Base-by-base conservation (phyloP, 2,329 filamentous ascomycete species). In the Colletotrichum sp. region DNA sequence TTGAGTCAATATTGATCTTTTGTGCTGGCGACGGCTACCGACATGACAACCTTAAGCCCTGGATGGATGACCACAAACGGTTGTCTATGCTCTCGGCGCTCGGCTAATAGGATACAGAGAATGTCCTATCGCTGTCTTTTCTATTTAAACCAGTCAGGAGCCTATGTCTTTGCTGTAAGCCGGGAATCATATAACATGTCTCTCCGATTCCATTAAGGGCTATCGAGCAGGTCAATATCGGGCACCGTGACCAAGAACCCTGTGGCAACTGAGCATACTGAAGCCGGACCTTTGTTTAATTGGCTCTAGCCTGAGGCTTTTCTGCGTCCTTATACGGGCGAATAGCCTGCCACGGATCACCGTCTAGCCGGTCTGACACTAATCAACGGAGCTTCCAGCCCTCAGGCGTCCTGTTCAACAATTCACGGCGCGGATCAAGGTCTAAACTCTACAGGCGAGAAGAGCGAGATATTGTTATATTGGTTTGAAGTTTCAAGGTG, bases 391-490 rank as follows among this genome's bases (percentile, higher is more conserved):
- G 9, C 39, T 48, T 48, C 2, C 39, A 48, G 39, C 39, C 4
- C 5, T 6, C 18, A 44, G 5, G 9, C 8, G 2, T 44, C 39
- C 18, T 12, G 39, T 44, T 1, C 9, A 48, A 48, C 10, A 22
- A 22, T 13, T 52, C 10, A 13, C 44, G n/a, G 16, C n/a, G 44
- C 44, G n/a, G 44, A 18, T 52, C n/a, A 24, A 52, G n/a, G 44
- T 24, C n/a, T 2, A 52, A 13, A 22, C 6, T 13, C 12, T 24
- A 13, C n/a, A 22, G 44, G n/a, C 8, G n/a, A n/a, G 12, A 24
- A 4, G n/a, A 22, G n/a, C 10, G n/a, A 7, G 6, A 22, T 0
- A 52, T 13, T 2, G 44, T 48, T 0, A 1, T 48, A 22, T 48
- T 22, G 44, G 9, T 13, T 3, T 7, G 44, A 48, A 22, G 18